These are phyloP conservation scores for Hypoxylon fuscum DNA, from an alignment of 495 filamentous ascomycete genomes.

Conservation along the genomic window DNA sequence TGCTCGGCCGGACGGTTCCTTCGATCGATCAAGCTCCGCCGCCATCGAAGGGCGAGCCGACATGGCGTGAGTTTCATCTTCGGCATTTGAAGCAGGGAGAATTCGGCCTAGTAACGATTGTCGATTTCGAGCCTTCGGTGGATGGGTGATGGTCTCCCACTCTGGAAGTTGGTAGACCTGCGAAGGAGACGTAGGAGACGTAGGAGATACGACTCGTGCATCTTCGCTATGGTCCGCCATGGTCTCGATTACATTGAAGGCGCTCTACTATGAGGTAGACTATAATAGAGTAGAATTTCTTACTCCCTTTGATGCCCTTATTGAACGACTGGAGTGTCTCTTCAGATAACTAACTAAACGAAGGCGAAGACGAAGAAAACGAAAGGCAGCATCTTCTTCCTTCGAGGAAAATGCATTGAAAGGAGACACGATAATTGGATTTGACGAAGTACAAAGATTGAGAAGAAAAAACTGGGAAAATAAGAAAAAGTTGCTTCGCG, in stretches of 20 bases:
- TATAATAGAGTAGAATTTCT: background rate
- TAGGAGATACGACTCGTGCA: too few relatives aligned
- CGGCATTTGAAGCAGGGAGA: slow-evolving; percentile 10
- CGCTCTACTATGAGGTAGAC: background rate
- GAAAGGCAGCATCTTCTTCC: slow-evolving; percentile 28
- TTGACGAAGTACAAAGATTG: background rate
- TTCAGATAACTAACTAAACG: slow-evolving; percentile 6
- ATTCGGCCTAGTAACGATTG: slow-evolving; percentile 32
- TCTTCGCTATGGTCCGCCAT: slow-evolving; percentile 26
- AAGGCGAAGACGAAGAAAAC: slow-evolving; percentile 11
- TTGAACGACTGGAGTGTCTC: background rate
- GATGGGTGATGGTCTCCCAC: slow-evolving; percentile 50
- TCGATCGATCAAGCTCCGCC: slow-evolving; percentile 10
- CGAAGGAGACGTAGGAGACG: slow-evolving; percentile 1
- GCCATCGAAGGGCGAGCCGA: slow-evolving; percentile 17
- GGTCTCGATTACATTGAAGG: slow-evolving; percentile 10
- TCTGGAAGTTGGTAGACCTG: slow-evolving; percentile 46
- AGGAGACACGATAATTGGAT: background rate
- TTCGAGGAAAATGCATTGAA: slow-evolving; percentile 16
- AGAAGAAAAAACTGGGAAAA: slow-evolving; percentile 1
- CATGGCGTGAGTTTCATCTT: slow-evolving; percentile 11
- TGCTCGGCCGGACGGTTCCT: slow-evolving; percentile 16
- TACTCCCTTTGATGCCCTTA: background rate
- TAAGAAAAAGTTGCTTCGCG: slow-evolving; percentile 5
- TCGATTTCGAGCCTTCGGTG: slow-evolving; percentile 48